Base-by-base conservation (phyloP, 768 basidiomycete genomes). In the Termitomyces sp. region DNA sequence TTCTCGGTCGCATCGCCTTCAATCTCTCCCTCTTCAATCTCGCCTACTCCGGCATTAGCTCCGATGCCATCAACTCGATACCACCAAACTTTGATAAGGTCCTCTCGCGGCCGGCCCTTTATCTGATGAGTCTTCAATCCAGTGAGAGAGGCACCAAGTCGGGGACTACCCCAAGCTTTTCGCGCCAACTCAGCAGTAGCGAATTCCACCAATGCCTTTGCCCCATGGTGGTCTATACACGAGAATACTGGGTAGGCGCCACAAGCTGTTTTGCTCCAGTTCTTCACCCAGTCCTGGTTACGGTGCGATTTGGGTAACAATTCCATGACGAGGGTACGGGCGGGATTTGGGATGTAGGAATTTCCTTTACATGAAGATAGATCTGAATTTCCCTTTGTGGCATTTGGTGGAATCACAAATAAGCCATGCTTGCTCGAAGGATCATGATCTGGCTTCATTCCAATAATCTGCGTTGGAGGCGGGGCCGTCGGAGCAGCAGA, bases 271-370 rank as follows among this genome's bases (percentile, higher is more conserved):
- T 70, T 72, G 55, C 73, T 70, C 81, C 83, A 84, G 20, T 60
- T 64, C 41, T 71, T 70, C 34, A 80, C 68, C 62, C 74, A 83
- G 24, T 73, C 72, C 4, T 61, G 62, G 5, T 70, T 75, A 46
- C 82, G 78, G 61, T 76, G 72, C 4, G 73, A 65, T 58, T 80
- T 81, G 1, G 83, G 83, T 5, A 86, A 68, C 53, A 78, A 76
- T 60, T 84, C 82, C 69, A 86, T 76, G 26, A 86, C 80, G 29
- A 86, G 68, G 1, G 83, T 81, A 15, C 80, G 73, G 2, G 77
- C 70, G 5, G 78, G 78, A 60, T 78, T 77, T 42, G 82, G 81
- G 10, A 70, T 67, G 58, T 81, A 78, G 0, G 65, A 51, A 9
- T 61, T 63, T 28, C 54, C 48, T 68, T 58, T 52, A 64, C 55